Evolutionary conservation across 2,329 filamentous ascomycete genomes (phyloP), one percentile per base, ranked within the genome.

Genomic region (Sporothrix sp.): DNA sequence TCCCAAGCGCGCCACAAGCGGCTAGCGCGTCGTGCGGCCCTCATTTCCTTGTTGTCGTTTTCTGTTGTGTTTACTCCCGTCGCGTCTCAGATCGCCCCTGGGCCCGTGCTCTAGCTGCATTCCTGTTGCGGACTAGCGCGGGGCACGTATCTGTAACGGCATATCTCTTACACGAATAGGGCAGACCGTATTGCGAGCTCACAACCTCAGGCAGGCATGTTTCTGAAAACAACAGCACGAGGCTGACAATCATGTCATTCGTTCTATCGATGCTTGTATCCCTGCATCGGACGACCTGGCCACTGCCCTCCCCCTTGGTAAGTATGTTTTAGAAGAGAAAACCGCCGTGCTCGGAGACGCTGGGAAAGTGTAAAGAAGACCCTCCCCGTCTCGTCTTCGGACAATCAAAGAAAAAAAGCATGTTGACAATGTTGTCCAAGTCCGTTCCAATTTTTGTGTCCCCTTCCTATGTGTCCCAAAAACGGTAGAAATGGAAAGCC

Each of bases 91-190:
- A 25, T 25, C 40, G 39, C 36, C 14, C 2, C 14, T 13, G 39
- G 52, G 54, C 33, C 49, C 40, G 52, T 57, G 56, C 52, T n/a
- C 52, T 7, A 55, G 49, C 54, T 57, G 9, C 43, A 21, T 48
- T 48, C 54, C 46, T 38, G 16, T 37, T 45, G 1, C 1, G 18
- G 43, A 43, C 54, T 57, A 57, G 56, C 51, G 54, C 50, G 51
- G 50, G 44, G 48, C 18, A 52, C 37, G 37, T 51, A 45, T 42
- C 50, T 47, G 37, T 32, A 33, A 21, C 35, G 16, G 27, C 49
- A 51, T 42, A 43, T 49, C 47, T 45, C 18, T 43, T 50, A 32
- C 30, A 32, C 23, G 21, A 33, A 33, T 40, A 48, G 23, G 3
- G 11, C 16, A 7, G 14, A 27, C 38, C 18, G 8, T 8, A 7